phyloP scores from a whole-genome alignment of 2,329 filamentous ascomycete genomes.

The Ceratocystiopsis brevicomis region DNA sequence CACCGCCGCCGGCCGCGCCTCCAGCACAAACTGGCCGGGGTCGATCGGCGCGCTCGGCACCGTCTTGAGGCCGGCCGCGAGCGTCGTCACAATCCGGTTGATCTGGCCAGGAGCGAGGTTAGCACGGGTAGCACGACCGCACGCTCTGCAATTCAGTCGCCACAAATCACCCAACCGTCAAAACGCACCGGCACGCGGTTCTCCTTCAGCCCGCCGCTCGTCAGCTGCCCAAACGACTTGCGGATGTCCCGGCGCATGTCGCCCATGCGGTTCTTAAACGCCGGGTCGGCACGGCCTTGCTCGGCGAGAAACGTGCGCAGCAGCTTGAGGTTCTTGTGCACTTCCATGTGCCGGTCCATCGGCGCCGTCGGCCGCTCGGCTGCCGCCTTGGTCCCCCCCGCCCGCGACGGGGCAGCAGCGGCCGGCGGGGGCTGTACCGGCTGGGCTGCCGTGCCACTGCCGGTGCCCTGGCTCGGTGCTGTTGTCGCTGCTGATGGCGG shows the following conservation, averaged over 20 bases:
- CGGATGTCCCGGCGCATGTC: slow-evolving; percentile 54
- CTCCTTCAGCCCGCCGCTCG: slow-evolving; percentile 25
- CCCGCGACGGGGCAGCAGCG: neutral
- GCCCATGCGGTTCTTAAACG: slow-evolving; percentile 47
- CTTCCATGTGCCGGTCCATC: slow-evolving; percentile 27
- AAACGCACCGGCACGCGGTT: slow-evolving; percentile 27
- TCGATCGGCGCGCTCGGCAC: slow-evolving; percentile 31
- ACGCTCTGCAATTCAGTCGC: too few species aligned
- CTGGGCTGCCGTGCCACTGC: neutral
- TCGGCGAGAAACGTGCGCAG: slow-evolving; percentile 27
- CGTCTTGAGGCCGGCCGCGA: slow-evolving; percentile 32
- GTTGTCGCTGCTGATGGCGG: too few species aligned
- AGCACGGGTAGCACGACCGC: too few species aligned
- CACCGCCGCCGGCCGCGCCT: slow-evolving; percentile 18
- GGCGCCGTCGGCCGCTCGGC: neutral
- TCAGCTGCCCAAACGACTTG: slow-evolving; percentile 56
- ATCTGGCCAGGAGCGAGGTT: slow-evolving; percentile 19
- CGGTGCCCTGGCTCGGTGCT: too few species aligned
- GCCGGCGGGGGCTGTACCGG: neutral
- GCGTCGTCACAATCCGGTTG: slow-evolving; percentile 28
- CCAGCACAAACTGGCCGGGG: slow-evolving; percentile 30
- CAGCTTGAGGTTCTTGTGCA: slow-evolving; percentile 51
- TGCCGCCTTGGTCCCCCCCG: too few species aligned
- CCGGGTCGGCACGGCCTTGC: slow-evolving; percentile 33
- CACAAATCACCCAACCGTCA: too few species aligned